Evolutionary conservation across 1,284 basidiomycete species (phyloP).

Genomic region (Fomitopsis pinicola): DNA sequence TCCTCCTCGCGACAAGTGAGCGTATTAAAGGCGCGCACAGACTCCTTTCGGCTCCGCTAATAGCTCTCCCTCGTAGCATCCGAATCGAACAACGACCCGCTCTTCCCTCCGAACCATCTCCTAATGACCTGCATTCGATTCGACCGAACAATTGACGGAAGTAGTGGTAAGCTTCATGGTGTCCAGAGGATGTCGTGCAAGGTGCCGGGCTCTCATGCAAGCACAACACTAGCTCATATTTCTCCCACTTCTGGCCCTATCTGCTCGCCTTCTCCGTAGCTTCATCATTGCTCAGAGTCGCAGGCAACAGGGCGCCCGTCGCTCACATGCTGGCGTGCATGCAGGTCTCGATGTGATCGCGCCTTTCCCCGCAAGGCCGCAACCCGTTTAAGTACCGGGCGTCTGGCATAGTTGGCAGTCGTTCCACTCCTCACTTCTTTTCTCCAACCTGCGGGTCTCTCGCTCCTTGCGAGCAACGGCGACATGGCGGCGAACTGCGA

Average conservation of each 20-base stretch:
- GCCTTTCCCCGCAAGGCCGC: neutral
- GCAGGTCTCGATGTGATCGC: neutral
- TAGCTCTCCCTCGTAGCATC: neutral
- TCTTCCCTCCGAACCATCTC: neutral
- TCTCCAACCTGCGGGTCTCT: neutral
- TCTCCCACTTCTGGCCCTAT: neutral
- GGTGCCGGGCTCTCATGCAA: neutral
- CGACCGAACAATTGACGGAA: too few relatives aligned
- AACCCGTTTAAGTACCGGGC: neutral
- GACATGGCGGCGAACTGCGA: conserved; percentile 38
- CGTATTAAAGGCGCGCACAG: too few relatives aligned
- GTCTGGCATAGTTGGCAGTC: neutral
- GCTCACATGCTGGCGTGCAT: neutral
- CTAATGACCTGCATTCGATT: too few relatives aligned
- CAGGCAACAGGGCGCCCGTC: neutral
- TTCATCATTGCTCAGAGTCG: neutral
- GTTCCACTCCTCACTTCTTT: neutral
- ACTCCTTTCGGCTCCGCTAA: too few relatives aligned
- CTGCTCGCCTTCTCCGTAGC: neutral
- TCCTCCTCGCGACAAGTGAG: too few relatives aligned
- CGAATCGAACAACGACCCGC: neutral
- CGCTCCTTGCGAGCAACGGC: neutral
- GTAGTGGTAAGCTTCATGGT: neutral
- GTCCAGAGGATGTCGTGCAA: neutral
- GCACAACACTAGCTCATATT: neutral